Evolutionary conservation across 345 rosid genomes (phyloP), one percentile per base, ranked within the genome.

Genomic region (Draba incana): DNA sequence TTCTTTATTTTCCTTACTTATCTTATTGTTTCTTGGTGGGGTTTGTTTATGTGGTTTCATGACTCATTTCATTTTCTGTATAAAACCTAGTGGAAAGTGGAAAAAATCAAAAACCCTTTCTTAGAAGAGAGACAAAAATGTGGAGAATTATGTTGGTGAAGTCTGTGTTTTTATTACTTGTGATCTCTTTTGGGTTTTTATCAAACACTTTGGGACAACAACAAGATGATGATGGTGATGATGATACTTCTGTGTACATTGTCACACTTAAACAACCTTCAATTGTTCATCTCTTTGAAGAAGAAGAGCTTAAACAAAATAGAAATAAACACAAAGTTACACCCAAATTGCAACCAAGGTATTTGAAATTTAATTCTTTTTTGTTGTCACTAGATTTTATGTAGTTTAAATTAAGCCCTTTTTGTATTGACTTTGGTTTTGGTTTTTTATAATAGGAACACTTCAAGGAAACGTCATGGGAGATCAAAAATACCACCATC

Each of bases 231-330:
- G 77, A 56, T n/a, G 31, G 31, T 28, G 77, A 62, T 68, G 68
- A 67, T 71, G 75, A 56, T 68, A 27, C 92, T n/a, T 80, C 91
- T 76, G 86, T 91, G 64, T 91, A 88, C 73, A 88, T 91, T 80
- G 90, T 91, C 44, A 85, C 88, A 43, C 88, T 91, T 12, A 88
- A 82, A 67, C 89, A 85, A 76, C 76, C 87, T 66, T 85, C 89
- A 50, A 64, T 77, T 46, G 81, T 81, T 77, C 88, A 81, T 78
- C 51, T 49, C 49, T 77, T 71, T 58, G 74, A 69, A 16, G 78
- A 76, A 58, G 64, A 75, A 44, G 77, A 79, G 53, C 79, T 84
- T 13, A 70, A 43, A 57, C 81, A 71, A 51, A 76, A 49, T 48
- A 62, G 66, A 61, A 65, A 48, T 41, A 41, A 13, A 12, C 35